phyloP scores from a whole-genome alignment of 75 land plant genomes.

The Pinus albicaulis region DNA sequence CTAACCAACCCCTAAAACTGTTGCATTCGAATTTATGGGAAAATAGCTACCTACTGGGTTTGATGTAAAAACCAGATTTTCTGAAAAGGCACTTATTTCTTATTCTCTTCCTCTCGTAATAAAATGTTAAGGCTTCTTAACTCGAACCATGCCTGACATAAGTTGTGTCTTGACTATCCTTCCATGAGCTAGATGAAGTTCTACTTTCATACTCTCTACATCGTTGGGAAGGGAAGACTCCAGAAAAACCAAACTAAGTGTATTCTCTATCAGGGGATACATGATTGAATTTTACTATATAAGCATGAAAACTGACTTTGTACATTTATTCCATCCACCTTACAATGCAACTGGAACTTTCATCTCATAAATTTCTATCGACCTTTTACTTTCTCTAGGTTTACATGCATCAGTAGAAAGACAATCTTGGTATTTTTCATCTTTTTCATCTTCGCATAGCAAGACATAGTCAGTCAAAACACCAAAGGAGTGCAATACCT shows the following conservation, averaged over 20 bases:
- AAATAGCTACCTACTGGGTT: no score
- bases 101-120: no score
- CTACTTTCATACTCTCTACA: constrained; percentile 51
- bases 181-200: constrained; percentile 64
- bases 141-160: no score
- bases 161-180: constrained; percentile 66
- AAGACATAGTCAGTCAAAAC: constrained; percentile 78
- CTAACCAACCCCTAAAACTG: no score
- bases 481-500: constrained; percentile 58
- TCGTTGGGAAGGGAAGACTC: constrained; percentile 55
- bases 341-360: constrained; percentile 55
- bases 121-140: no score
- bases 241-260: constrained; percentile 67
- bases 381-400: constrained; percentile 23
- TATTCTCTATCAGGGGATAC: constrained; percentile 56
- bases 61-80: no score
- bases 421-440: not conserved
- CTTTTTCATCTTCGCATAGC: constrained; percentile 31
- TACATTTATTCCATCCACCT: constrained; percentile 31
- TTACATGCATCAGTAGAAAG: constrained; percentile 7
- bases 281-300: constrained; percentile 53
- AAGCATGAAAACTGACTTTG: constrained; percentile 36
- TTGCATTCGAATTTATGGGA: no score
- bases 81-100: no score
- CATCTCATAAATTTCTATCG: constrained; percentile 63